Base-by-base conservation (phyloP, 192 early-diverging fungal genomes). In the Dissophora globulifera region DNA sequence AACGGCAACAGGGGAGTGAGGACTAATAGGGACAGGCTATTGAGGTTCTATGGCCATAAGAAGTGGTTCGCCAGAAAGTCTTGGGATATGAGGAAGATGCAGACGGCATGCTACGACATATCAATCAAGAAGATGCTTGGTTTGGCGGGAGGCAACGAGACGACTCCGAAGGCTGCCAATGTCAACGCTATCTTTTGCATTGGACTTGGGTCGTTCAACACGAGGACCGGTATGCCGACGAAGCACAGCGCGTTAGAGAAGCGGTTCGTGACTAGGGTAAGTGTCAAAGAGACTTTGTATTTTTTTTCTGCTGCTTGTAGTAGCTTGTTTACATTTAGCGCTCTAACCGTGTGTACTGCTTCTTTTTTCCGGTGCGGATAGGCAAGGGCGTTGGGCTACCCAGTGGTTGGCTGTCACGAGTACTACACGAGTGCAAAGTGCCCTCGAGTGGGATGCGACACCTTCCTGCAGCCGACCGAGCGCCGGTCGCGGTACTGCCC, bases 121-220 rank as follows among this genome's bases (percentile, higher is more conserved):
- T n/a, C 49, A 25, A 27, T 50, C 26, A 17, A 7, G 4, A 26
- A 2, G 2, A 1, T 50, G 10, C 22, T 50, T 9, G 49, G 26
- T 10, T 26, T 50, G 20, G 49, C 49, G 4, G 25, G 25, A 26
- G 49, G 11, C 1, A 9, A 12, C 25, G 10, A 17, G 27, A 22
- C 6, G 49, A 26, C 11, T 6, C 26, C 7, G 1, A 50, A 29
- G 49, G n/a, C n/a, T n/a, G n/a, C n/a, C n/a, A n/a, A n/a, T n/a
- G n/a, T n/a, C n/a, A n/a, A n/a, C n/a, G n/a, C n/a, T 50, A 6
- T 9, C 29, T 7, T 50, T 50, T 50, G 49, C 49, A 50, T 50
- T 6, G 49, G 49, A 13, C 26, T 50, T 2, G 49, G 20, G 9
- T 50, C 49, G 7, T 50, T 50, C 6, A 17, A 50, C 17, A 15